These are phyloP conservation scores for Aspergillus proliferans DNA, from an alignment of 2,329 filamentous ascomycete genomes.

Conservation along the genomic window DNA sequence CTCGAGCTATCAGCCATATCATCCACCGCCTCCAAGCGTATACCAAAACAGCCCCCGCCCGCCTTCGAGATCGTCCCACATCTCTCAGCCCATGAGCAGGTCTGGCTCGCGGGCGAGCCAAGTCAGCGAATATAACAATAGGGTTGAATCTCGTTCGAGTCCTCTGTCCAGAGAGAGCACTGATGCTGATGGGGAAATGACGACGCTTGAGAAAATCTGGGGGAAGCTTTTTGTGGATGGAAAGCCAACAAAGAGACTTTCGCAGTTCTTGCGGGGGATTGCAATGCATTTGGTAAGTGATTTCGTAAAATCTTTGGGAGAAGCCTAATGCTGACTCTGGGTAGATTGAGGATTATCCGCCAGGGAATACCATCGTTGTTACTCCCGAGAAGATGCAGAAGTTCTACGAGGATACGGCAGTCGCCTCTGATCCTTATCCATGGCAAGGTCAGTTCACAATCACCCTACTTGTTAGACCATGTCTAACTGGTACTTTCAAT, in stretches of 20 bases:
- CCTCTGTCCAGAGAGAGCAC: slow-evolving; percentile 27
- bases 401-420: slow-evolving; percentile 63
- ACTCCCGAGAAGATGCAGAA: slow-evolving; percentile 67
- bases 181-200: slow-evolving; percentile 44
- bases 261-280: slow-evolving; percentile 66
- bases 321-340: slow-evolving; percentile 8
- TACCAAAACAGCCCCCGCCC: slow-evolving; percentile 17
- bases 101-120: slow-evolving; percentile 32
- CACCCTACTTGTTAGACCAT: not conserved
- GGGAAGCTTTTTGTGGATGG: slow-evolving; percentile 65
- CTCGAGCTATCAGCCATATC: slow-evolving; percentile 14
- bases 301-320: not conserved
- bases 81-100: slow-evolving; percentile 17
- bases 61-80: slow-evolving; percentile 16
- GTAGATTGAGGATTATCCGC: slow-evolving; percentile 65
- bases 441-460: slow-evolving; percentile 52
- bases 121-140: slow-evolving; percentile 26
- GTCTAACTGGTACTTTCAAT: slow-evolving; percentile 7
- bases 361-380: slow-evolving; percentile 63
- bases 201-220: slow-evolving; percentile 67
- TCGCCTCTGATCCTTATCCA: slow-evolving; percentile 61
- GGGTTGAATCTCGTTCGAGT: slow-evolving; percentile 28
- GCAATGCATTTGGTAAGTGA: slow-evolving; percentile 63
- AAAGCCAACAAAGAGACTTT: slow-evolving; percentile 60
- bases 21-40: slow-evolving; percentile 10